Conservation (phyloP, 2,329 filamentous ascomycete species). For the Neonectria neomacrospora region DNA sequence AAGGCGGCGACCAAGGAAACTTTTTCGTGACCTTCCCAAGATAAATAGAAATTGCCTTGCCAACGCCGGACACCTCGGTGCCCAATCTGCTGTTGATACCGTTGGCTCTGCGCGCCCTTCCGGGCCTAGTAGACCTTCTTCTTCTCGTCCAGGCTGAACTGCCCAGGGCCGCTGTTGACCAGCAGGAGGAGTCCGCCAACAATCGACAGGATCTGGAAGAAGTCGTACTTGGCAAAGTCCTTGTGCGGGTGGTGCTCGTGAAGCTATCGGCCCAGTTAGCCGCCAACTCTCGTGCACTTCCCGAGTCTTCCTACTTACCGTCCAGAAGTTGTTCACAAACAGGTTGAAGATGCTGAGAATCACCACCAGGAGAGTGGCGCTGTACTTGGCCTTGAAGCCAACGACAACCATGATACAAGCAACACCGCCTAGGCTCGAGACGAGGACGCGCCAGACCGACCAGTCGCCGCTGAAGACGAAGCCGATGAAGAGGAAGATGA, state of each 20-base stretch:
- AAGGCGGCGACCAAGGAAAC: conserved; percentile 15
- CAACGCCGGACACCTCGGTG: conserved; percentile 22
- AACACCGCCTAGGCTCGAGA: conserved; percentile 85
- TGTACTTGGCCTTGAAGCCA: conserved; percentile 99
- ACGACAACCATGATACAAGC: conserved; percentile 99
- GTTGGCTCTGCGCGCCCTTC: conserved; percentile 8
- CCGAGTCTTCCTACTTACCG: conserved; percentile 67
- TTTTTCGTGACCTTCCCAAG: conserved; percentile 22
- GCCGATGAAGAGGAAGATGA: conserved; percentile 97
- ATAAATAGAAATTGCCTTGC: conserved; percentile 27
- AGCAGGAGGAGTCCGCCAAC: conserved; percentile 95
- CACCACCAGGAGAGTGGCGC: conserved; percentile 92
- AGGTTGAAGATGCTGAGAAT: conserved; percentile 97
- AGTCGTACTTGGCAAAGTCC: conserved; percentile 99
- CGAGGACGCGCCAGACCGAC: conserved; percentile 87
- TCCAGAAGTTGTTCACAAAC: conserved; percentile 99
- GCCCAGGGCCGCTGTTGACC: conserved; percentile 97
- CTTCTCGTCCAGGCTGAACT: conserved; percentile 99
- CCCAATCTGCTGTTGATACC: conserved; percentile 7
- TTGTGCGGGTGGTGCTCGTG: conserved; percentile 99
- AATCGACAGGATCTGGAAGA: conserved; percentile 99
- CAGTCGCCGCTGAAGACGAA: conserved; percentile 97
- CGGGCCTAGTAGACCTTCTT: conserved; percentile 93
- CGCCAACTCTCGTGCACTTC: not conserved
- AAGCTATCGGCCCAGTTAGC: conserved; percentile 65